Evolutionary conservation across 164 flowering plant genomes (phyloP), one percentile per base, ranked within the genome.

Genomic region (Vitis rotundifolia): DNA sequence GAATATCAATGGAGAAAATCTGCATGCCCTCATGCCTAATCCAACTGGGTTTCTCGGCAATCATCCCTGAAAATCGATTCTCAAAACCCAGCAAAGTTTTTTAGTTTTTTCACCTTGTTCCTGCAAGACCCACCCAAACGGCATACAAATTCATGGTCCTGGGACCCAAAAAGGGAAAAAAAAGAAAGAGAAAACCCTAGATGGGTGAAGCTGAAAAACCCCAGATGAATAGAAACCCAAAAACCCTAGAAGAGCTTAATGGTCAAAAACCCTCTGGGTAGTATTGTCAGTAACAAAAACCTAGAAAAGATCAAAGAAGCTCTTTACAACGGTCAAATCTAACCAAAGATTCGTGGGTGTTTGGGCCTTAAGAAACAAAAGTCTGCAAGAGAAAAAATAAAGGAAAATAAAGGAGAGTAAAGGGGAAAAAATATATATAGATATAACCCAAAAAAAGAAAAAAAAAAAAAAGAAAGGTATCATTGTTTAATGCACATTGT

Each of bases 1-100:
- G 97, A 73, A 93, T 84, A 81, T 93, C 97, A 79, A 91, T 80
- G 67, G 97, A 89, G 86, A 93, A 93, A 64, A 93, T 90, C 78
- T 91, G 98, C 92, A 90, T 76, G 11, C 95, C 90, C 72, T 90
- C 97, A 82, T 93, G 98, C 76, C 83, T 85, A 73, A 91, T 71
- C 98, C 97, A 91, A 71, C 74, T 74, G 28, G 97, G 98, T 63
- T 91, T 93, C 82, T 93, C 98, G 13, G 89, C 88, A 72, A 85
- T 86, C 91, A 89, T 87, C 71, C 73, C 75, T 37, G 9, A 13
- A 15, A 48, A 62, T 66, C 58, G 19, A 61, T 72, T 67, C 29
- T 63, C 67, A 12, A 70, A n/a, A 16, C 31, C 66, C 58, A 44
- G 37, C n/a, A 11, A 54, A 18, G 12, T 28, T 61, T n/a, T 49